Percentiles rank a stretch among this genome's conserved stretches.
Evolutionary conservation across 2,329 filamentous ascomycete genomes (phyloP).

Genomic region (Thelonectria olida): DNA sequence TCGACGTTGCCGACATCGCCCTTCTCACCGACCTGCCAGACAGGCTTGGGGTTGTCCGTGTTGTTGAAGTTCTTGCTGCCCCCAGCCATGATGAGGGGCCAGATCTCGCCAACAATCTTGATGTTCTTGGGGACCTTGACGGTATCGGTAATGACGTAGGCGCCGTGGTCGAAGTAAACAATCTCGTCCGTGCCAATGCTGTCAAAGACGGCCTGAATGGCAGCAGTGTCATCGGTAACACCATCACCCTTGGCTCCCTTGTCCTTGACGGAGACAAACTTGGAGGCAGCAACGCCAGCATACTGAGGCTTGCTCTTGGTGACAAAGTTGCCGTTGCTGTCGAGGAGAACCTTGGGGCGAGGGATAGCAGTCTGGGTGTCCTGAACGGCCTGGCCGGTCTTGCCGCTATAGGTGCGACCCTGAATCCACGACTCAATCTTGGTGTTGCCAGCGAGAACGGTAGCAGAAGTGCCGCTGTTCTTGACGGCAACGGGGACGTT

Average conservation of each 20-base stretch:
- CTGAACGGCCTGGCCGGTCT: conserved; percentile 65
- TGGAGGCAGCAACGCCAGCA: conserved; percentile 68
- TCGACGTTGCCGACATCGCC: conserved; percentile 85
- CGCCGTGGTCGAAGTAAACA: conserved; percentile 79
- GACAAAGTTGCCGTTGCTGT: conserved; percentile 74
- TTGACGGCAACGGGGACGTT: conserved; percentile 74
- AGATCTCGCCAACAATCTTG: conserved; percentile 90
- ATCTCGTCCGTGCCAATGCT: conserved; percentile 70
- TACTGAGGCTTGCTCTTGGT: conserved; percentile 93
- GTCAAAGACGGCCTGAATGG: conserved; percentile 82
- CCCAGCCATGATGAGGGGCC: conserved; percentile 87
- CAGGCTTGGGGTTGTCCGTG: conserved; percentile 78
- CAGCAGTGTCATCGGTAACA: conserved; percentile 83
- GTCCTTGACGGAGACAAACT: conserved; percentile 85
- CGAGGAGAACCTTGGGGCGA: conserved; percentile 75
- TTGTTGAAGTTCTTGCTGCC: conserved; percentile 77
- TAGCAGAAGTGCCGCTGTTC: conserved; percentile 62
- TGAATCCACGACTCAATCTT: conserved; percentile 80
- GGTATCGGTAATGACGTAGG: conserved; percentile 76
- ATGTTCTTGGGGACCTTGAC: conserved; percentile 80
- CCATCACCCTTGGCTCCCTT: conserved; percentile 90
- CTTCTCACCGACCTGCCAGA: conserved; percentile 82
- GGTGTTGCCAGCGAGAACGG: conserved; percentile 74
- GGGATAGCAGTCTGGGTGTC: conserved; percentile 59
- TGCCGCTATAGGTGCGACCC: conserved; percentile 74